These are phyloP conservation scores for Taiozyma onychis DNA, from an alignment of 1,139 yeast genomes.

Conservation along the genomic window DNA sequence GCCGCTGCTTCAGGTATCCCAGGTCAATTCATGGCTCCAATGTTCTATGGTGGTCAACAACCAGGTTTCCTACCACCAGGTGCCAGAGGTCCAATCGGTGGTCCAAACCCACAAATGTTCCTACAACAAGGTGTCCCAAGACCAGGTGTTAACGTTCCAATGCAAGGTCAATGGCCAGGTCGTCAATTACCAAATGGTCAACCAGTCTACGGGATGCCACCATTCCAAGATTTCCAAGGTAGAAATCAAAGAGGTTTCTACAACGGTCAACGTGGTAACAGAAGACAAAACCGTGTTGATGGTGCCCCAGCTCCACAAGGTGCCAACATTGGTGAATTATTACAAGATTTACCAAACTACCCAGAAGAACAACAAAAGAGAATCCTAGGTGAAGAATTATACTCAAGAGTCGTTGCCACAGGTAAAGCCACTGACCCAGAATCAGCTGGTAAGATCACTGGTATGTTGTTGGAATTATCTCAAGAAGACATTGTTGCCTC, in stretches of 20 bases:
- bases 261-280: slow-evolving; percentile 24
- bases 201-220: slow-evolving; percentile 85
- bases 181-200: slow-evolving; percentile 71
- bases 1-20: slow-evolving; percentile 80
- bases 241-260: slow-evolving; percentile 25
- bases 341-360: slow-evolving; percentile 52
- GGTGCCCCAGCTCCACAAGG: slow-evolving; percentile 5
- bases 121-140: slow-evolving; percentile 56
- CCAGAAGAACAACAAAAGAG: slow-evolving; percentile 93
- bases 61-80: slow-evolving; percentile 78
- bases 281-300: slow-evolving; percentile 24
- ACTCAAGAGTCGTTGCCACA: slow-evolving; percentile 88
- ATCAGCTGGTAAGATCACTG: slow-evolving; percentile 98
- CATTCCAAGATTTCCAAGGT: slow-evolving; percentile 60
- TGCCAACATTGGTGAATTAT: slow-evolving; percentile 20
- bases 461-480: slow-evolving; percentile 97
- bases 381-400: slow-evolving; percentile 95
- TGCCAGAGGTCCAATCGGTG: slow-evolving; percentile 84
- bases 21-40: slow-evolving; percentile 94
- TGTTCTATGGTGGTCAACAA: slow-evolving; percentile 79
- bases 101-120: slow-evolving; percentile 88
- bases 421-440: slow-evolving; percentile 85
- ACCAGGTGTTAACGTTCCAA: slow-evolving; percentile 37
- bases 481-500: slow-evolving; percentile 85
- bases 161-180: slow-evolving; percentile 67